Evolutionary conservation across 225 moss, liverwort and hornwort species (phyloP).

Genomic region (Sphagnum contortum): DNA sequence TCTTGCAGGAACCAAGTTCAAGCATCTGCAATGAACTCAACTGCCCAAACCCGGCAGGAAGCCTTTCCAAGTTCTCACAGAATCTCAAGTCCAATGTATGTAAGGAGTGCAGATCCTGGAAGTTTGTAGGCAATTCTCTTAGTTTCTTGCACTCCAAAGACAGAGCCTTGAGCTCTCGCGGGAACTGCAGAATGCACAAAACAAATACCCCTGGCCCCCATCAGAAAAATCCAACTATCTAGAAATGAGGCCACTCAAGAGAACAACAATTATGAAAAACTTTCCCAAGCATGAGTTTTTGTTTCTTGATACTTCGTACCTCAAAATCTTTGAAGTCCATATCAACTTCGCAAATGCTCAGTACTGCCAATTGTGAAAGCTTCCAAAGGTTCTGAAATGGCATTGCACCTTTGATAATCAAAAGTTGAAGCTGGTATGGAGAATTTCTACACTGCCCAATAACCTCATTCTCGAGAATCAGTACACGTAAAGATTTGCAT

Average conservation of each 20-base stretch:
- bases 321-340: conserved; percentile 38
- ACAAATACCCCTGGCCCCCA: too few species aligned
- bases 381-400: conserved; percentile 40
- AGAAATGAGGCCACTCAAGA: not conserved
- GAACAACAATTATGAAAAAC: not conserved
- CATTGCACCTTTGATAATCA: conserved; percentile 47
- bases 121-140: conserved; percentile 33
- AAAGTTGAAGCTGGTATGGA: conserved; percentile 38
- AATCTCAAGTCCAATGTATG: conserved; percentile 32
- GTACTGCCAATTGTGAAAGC: conserved; percentile 28
- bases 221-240: too few species aligned
- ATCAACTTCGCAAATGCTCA: conserved; percentile 42
- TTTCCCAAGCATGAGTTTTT: not conserved
- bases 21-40: conserved; percentile 24
- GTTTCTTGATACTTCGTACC: conserved; percentile 9
- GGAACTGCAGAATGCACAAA: conserved; percentile 18
- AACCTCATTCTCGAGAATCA: conserved; percentile 61
- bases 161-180: conserved; percentile 31
- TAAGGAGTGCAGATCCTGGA: conserved; percentile 22
- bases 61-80: conserved; percentile 33
- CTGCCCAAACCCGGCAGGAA: conserved; percentile 37
- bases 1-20: conserved; percentile 40
- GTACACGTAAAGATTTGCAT: conserved; percentile 45
- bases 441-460: conserved; percentile 35
- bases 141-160: conserved; percentile 41